These are phyloP conservation scores for Coccomyxa sp. DNA, from an alignment of 139 green algal genomes.

Conservation along the genomic window DNA sequence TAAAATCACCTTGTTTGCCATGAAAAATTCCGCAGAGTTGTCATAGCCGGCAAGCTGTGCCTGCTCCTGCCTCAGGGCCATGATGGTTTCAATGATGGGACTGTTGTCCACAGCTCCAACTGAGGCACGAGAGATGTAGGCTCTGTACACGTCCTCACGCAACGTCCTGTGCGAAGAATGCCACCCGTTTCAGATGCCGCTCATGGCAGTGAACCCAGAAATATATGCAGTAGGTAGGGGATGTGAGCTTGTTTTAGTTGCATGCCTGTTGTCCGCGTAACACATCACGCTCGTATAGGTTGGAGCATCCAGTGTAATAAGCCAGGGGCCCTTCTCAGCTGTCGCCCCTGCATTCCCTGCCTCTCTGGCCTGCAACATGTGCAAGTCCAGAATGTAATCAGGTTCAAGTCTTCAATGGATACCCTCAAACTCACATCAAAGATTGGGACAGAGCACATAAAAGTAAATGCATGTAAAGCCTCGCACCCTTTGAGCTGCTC, in stretches of 20 bases:
- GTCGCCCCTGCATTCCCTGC: conserved; percentile 75
- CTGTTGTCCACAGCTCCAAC: conserved; percentile 80
- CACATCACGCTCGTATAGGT: neutral
- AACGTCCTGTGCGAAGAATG: conserved; percentile 35
- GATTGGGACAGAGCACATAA: neutral
- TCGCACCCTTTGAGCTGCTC: neutral
- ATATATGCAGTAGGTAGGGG: neutral
- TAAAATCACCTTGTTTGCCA: conserved; percentile 64
- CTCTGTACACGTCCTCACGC: conserved; percentile 92
- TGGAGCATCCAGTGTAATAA: conserved; percentile 74
- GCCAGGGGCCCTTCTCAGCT: conserved; percentile 81
- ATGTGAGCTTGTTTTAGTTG: neutral
- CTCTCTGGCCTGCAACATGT: neutral
- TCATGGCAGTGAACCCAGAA: neutral
- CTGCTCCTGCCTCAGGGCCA: conserved; percentile 82
- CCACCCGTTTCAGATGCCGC: neutral
- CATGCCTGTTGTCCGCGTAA: neutral
- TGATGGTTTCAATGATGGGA: conserved; percentile 81
- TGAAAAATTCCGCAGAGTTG: conserved; percentile 76
- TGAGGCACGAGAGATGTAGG: conserved; percentile 78
- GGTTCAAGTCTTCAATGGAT: neutral
- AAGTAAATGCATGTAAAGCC: neutral
- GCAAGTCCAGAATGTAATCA: neutral
- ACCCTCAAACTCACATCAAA: too few relatives aligned
- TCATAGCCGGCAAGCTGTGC: conserved; percentile 83